Percentiles rank a stretch among this genome's conserved stretches.
These are phyloP conservation scores for Onygenales sp. DNA, from an alignment of 2,329 filamentous ascomycete genomes.

Conservation along the genomic window DNA sequence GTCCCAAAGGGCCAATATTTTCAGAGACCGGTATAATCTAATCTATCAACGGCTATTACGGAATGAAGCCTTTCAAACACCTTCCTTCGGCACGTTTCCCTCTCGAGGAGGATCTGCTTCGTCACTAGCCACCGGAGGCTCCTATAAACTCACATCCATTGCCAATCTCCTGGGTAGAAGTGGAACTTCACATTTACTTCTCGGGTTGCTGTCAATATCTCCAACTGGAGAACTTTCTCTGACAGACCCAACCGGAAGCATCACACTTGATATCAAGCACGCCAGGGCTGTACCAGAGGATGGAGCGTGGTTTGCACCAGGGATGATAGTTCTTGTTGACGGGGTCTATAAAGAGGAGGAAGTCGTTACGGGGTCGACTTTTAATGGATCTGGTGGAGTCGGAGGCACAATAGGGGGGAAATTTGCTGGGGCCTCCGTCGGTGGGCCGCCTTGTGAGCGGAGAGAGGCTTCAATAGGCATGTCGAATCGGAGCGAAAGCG, in stretches of 20 bases:
- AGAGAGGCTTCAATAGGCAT: slow-evolving; percentile 70
- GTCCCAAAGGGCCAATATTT: slow-evolving; percentile 72
- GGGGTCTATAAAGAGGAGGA: slow-evolving; percentile 91
- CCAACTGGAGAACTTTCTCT: slow-evolving; percentile 76
- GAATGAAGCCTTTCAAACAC: slow-evolving; percentile 86
- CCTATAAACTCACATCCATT: slow-evolving; percentile 83
- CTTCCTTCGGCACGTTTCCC: slow-evolving; percentile 56
- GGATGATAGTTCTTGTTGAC: slow-evolving; percentile 92
- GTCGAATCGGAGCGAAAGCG: slow-evolving; percentile 35
- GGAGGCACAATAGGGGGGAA: slow-evolving; percentile 86
- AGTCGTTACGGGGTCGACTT: slow-evolving; percentile 51
- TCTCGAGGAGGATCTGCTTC: slow-evolving; percentile 52
- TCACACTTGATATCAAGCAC: slow-evolving; percentile 71
- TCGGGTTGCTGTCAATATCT: slow-evolving; percentile 71
- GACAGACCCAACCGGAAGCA: slow-evolving; percentile 79
- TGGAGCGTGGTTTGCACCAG: slow-evolving; percentile 84
- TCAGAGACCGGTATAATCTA: slow-evolving; percentile 83
- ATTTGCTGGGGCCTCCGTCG: slow-evolving; percentile 83
- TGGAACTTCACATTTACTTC: slow-evolving; percentile 73
- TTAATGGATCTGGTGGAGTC: slow-evolving; percentile 70
- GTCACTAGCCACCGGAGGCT: slow-evolving; percentile 41
- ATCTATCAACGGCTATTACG: slow-evolving; percentile 85
- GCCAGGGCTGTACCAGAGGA: slow-evolving; percentile 74
- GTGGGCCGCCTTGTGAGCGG: slow-evolving; percentile 83
- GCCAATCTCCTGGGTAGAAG: slow-evolving; percentile 66